Conservation (phyloP, 2,329 filamentous ascomycete genomes). For the Paracorniculantispora psalliotae region DNA sequence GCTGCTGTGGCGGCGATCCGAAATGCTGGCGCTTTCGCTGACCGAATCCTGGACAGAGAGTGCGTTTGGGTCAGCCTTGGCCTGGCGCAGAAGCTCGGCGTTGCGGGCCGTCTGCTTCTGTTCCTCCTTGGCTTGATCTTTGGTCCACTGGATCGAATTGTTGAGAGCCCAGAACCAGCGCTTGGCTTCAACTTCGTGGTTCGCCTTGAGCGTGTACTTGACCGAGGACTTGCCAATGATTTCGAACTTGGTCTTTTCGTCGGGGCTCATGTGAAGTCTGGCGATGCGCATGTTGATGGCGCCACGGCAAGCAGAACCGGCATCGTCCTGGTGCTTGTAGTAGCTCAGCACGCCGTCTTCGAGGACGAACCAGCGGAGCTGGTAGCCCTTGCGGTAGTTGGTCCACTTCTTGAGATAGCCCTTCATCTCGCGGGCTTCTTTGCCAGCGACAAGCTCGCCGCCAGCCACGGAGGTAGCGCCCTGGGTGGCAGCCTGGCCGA, state of each 20-base stretch:
- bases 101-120: slow-evolving; percentile 69
- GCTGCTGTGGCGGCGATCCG: slow-evolving; percentile 41
- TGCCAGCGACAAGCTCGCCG: slow-evolving; percentile 62
- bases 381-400: slow-evolving; percentile 96
- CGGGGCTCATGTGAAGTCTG: slow-evolving; percentile 87
- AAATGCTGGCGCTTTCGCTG: slow-evolving; percentile 49
- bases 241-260: slow-evolving; percentile 96
- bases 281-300: slow-evolving; percentile 99
- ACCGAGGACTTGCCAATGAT: slow-evolving; percentile 98
- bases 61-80: slow-evolving; percentile 62
- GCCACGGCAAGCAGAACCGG: slow-evolving; percentile 89
- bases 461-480: slow-evolving; percentile 48
- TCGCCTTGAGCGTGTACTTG: slow-evolving; percentile 96
- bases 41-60: slow-evolving; percentile 41
- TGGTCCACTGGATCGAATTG: slow-evolving; percentile 97
- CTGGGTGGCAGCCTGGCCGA: slow-evolving; percentile 65
- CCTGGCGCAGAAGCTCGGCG: slow-evolving; percentile 70
- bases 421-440: slow-evolving; percentile 94
- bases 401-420: slow-evolving; percentile 99
- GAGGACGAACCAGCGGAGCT: slow-evolving; percentile 94
- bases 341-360: slow-evolving; percentile 97
- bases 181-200: slow-evolving; percentile 96
- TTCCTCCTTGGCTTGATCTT: slow-evolving; percentile 92
- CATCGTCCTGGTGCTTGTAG: slow-evolving; percentile 98
- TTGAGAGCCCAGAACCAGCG: slow-evolving; percentile 99